phyloP scores from a whole-genome alignment of 148 eudicot species.

The Drosera capensis region DNA sequence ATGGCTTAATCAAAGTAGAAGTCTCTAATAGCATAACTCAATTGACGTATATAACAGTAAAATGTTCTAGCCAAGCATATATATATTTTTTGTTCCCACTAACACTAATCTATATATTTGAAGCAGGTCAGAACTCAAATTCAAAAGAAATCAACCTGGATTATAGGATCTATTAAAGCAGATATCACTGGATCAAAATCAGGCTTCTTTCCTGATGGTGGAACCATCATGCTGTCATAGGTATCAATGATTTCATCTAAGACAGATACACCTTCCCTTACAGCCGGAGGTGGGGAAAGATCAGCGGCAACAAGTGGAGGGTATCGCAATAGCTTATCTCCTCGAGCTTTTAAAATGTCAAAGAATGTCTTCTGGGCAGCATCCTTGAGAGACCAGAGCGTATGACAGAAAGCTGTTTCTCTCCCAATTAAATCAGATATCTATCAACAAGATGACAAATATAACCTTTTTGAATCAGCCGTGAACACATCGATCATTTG shows the following conservation, averaged over 20 bases:
- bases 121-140: not conserved
- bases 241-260: slow-evolving; percentile 80
- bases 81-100: not conserved
- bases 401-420: slow-evolving; percentile 83
- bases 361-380: slow-evolving; percentile 95
- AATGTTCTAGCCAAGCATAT: not conserved
- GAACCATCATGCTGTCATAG: slow-evolving; percentile 86
- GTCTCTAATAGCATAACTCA: too few relatives aligned
- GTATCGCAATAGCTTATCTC: slow-evolving; percentile 89
- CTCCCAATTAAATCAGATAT: slow-evolving; percentile 79
- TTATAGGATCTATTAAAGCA: slow-evolving; percentile 88
- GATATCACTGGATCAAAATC: slow-evolving; percentile 76
- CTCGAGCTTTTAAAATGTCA: slow-evolving; percentile 74
- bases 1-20: too few relatives aligned
- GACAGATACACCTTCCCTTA: slow-evolving; percentile 82
- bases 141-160: slow-evolving; percentile 39
- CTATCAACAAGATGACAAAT: slow-evolving; percentile 20
- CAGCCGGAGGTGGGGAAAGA: slow-evolving; percentile 87
- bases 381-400: slow-evolving; percentile 82
- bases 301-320: slow-evolving; percentile 87
- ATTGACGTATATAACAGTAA: too few relatives aligned
- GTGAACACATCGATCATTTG: not conserved
- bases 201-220: slow-evolving; percentile 61
- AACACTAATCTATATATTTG: too few relatives aligned
- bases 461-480: not conserved